Percentiles rank a stretch among this genome's conserved stretches.
Conservation (phyloP, 164 flowering plant species). For the Malania oleifera region DNA sequence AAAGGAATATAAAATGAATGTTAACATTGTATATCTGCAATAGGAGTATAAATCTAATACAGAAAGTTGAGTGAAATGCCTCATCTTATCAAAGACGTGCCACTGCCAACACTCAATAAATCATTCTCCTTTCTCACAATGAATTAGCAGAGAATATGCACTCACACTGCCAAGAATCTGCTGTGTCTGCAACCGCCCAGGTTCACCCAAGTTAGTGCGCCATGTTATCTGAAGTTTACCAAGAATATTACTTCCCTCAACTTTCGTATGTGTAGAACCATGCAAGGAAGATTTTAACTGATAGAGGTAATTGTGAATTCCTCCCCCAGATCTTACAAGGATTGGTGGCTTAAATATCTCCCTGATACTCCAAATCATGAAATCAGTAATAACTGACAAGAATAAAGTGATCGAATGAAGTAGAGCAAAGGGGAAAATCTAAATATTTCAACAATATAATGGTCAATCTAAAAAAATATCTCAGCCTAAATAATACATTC, state of each 20-base stretch:
- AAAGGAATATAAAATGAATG: neutral
- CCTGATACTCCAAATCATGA: conserved; percentile 31
- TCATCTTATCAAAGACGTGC: too few species aligned
- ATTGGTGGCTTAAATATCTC: conserved; percentile 69
- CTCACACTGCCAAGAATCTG: conserved; percentile 90
- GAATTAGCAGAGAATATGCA: conserved; percentile 3
- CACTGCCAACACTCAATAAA: too few species aligned
- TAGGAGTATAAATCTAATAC: too few species aligned
- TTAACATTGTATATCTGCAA: too few species aligned
- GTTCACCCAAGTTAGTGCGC: conserved; percentile 98
- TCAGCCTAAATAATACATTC: conserved; percentile 7
- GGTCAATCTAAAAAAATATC: too few species aligned
- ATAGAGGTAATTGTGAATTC: conserved; percentile 82
- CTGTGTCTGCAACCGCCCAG: conserved; percentile 98
- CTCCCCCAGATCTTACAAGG: conserved; percentile 88
- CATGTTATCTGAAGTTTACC: conserved; percentile 98
- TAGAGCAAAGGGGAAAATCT: neutral
- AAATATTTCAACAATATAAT: neutral
- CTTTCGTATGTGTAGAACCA: conserved; percentile 47
- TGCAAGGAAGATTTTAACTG: conserved; percentile 53
- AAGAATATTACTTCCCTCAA: conserved; percentile 76
- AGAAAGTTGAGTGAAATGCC: too few species aligned
- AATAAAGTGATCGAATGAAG: neutral
- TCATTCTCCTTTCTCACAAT: too few species aligned
- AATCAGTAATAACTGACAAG: conserved; percentile 1